Percentiles rank a stretch among this genome's conserved stretches.
Evolutionary conservation across 331 rosid genomes (phyloP).

Genomic region (Malus hybrid): DNA sequence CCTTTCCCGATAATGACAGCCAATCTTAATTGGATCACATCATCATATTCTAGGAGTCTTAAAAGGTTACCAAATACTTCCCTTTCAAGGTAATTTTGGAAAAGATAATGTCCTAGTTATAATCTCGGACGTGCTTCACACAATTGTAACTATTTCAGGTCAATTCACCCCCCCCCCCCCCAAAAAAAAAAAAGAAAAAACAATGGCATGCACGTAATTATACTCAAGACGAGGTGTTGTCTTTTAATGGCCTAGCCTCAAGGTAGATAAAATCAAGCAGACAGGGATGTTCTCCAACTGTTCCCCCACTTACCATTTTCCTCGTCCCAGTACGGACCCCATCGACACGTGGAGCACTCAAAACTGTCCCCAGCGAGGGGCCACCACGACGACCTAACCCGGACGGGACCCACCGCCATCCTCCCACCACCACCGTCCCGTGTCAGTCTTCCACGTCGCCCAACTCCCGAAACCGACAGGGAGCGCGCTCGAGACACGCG

Average conservation of each 20-base stretch:
- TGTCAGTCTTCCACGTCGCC: conserved; percentile 13
- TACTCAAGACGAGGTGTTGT: not conserved
- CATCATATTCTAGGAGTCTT: not conserved
- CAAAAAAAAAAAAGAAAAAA: too few species aligned
- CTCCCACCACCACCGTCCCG: not conserved
- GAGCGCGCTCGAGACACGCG: conserved; percentile 8
- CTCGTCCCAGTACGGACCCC: conserved; percentile 20
- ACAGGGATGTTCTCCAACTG: not conserved
- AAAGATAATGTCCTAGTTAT: not conserved
- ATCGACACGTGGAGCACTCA: conserved; percentile 21
- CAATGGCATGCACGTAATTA: conserved; percentile 11
- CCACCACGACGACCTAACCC: not conserved
- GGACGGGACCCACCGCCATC: not conserved
- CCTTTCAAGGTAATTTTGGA: not conserved
- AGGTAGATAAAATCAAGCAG: conserved; percentile 22
- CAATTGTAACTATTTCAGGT: not conserved
- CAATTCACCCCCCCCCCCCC: too few species aligned
- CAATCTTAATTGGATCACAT: not conserved
- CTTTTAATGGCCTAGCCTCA: not conserved
- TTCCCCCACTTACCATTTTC: conserved; percentile 33
- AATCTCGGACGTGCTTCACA: not conserved
- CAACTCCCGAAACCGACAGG: not conserved
- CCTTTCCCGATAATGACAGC: not conserved
- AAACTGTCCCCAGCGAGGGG: not conserved
- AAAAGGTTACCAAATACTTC: not conserved